phyloP scores from a whole-genome alignment of 306 rosid species.

The Trifolium fragiferum region DNA sequence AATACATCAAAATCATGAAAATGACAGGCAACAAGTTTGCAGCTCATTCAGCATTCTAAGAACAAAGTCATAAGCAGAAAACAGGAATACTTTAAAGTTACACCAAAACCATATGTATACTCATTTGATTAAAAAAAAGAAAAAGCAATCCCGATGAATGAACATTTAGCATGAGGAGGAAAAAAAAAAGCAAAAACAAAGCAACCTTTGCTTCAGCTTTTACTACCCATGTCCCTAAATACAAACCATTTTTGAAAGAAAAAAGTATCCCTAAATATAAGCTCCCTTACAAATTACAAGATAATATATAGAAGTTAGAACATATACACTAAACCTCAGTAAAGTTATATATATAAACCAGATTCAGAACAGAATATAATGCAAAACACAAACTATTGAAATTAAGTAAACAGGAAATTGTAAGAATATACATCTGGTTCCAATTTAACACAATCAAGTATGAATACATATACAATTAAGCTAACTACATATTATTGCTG shows the following conservation, averaged over 20 bases:
- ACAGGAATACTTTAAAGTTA: not conserved
- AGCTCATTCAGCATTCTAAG: conserved; percentile 16
- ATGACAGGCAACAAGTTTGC: not conserved
- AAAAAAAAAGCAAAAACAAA: not conserved
- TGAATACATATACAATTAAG: not conserved
- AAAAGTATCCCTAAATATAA: no score
- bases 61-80: not conserved
- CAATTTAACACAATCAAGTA: not conserved
- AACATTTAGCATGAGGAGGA: conserved; percentile 4
- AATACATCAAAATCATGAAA: conserved; percentile 32
- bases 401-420: not conserved
- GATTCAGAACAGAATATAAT: conserved; percentile 24
- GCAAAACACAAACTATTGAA: not conserved
- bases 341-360: not conserved
- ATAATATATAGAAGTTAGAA: conserved; percentile 12
- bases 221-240: not conserved
- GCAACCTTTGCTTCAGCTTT: not conserved
- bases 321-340: not conserved
- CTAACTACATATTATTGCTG: not conserved
- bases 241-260: no score
- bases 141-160: conserved; percentile 2
- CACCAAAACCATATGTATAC: not conserved
- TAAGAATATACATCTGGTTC: not conserved
- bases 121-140: conserved; percentile 1
- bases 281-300: no score